Evolutionary conservation across 129 eudicot genomes (phyloP), one percentile per base, ranked within the genome.

Genomic region (Gnaphalium uliginosum): DNA sequence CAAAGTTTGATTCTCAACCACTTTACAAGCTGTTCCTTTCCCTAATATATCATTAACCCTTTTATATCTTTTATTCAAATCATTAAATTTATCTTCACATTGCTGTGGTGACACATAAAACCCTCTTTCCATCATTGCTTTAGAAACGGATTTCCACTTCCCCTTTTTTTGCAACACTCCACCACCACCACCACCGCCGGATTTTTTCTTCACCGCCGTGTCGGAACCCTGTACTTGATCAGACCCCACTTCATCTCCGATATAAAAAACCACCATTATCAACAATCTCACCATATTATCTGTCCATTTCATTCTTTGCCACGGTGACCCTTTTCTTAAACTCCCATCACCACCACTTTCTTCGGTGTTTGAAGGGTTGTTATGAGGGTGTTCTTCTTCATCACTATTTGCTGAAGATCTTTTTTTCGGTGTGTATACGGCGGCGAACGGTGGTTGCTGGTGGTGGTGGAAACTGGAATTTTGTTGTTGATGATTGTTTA

Each of bases 261-360:
- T 82, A 46, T 90, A 90, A 60, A 73, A 88, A 56, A 90, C 98
- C 76, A 87, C 89, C 89, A 86, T 86, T 6, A 93, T 90, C 81
- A 93, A 66, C 76, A 93, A 41, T 71, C 85, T 86, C 68, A 93
- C 96, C 98, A 93, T 93, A 25, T 74, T 82, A 71, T 93, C 98
- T 10, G 96, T 93, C 98, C 98, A 93, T 65, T 93, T 93, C 96
- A 93, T 90, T 35, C 98, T 85, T 43, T 93, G 98, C 98, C 98
- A 93, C 0, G 96, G 97, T 0, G 98, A 93, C 68, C 78, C 76
- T 26, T 87, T 88, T 41, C 73, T 82, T 48, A 73, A 22, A 73
- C 76, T 88, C 15, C 83, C 90, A 46, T 85, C 96, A 30, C 83
- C 79, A 24, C 65, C 87, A 73, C 82, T 80, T 68, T 81, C 90